These are phyloP conservation scores for Naganishia onofrii DNA, from an alignment of 768 basidiomycete species.

Conservation along the genomic window DNA sequence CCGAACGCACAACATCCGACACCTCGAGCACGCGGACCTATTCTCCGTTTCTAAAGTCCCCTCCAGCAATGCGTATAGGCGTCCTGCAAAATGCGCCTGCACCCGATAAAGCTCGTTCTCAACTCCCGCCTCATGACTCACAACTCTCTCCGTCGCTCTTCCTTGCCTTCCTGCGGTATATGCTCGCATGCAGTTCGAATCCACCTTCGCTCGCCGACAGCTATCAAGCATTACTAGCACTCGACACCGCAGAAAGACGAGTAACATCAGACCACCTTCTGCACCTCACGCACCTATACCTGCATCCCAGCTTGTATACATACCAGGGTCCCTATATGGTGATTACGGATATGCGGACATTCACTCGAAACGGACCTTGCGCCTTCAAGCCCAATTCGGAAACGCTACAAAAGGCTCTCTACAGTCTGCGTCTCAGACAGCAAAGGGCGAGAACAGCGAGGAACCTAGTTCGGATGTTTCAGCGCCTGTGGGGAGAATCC, in stretches of 20 bases:
- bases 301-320: conserved; percentile 14
- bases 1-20: background rate
- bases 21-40: background rate
- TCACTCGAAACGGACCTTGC: background rate
- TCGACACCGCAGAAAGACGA: conserved; percentile 1
- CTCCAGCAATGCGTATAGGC: background rate
- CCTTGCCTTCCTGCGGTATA: conserved; percentile 18
- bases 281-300: conserved; percentile 9
- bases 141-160: conserved; percentile 10
- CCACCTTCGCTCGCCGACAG: conserved; percentile 14
- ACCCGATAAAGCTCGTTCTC: conserved; percentile 7
- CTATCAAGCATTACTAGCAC: conserved; percentile 1
- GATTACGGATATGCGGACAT: background rate
- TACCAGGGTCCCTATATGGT: conserved; percentile 1
- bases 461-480: background rate
- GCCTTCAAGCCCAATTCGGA: background rate
- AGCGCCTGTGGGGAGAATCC: conserved; percentile 3
- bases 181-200: conserved; percentile 10
- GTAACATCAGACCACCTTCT: conserved; percentile 1
- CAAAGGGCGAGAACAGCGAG: background rate
- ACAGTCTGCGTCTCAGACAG: conserved; percentile 4
- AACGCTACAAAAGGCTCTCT: conserved; percentile 15
- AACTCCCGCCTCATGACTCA: conserved; percentile 4
- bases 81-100: background rate
- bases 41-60: too few relatives aligned